Conservation (phyloP, 371 early-diverging fungal species). For the Blakeslea trispora region DNA sequence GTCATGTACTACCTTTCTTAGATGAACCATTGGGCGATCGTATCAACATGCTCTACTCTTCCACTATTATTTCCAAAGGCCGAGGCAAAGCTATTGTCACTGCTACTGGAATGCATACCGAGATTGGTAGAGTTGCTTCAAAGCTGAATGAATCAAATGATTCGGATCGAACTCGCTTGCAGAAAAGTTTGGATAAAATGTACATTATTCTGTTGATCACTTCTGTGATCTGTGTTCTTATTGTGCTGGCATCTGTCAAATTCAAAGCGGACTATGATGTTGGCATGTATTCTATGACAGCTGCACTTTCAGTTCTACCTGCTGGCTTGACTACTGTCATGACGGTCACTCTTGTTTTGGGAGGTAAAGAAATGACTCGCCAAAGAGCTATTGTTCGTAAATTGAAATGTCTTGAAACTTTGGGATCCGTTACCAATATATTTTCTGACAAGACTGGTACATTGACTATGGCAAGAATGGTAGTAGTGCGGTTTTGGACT, state of each 20-base stretch:
- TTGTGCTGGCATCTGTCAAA: conserved; percentile 68
- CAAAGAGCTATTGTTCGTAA: conserved; percentile 69
- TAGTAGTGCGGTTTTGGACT: conserved; percentile 71
- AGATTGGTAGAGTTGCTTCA: conserved; percentile 87
- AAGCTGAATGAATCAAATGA: conserved; percentile 70
- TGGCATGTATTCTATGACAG: conserved; percentile 49
- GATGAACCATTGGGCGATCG: conserved; percentile 75
- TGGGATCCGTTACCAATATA: conserved; percentile 92
- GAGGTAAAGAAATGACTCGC: conserved; percentile 41
- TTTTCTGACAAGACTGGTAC: conserved; percentile 83
- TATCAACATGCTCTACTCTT: conserved; percentile 72
- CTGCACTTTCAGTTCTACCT: conserved; percentile 41
- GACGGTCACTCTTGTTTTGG: conserved; percentile 43
- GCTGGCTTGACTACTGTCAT: conserved; percentile 47
- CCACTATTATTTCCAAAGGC: conserved; percentile 73
- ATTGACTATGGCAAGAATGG: conserved; percentile 71
- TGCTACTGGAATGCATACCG: conserved; percentile 81
- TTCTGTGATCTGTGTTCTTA: conserved; percentile 44
- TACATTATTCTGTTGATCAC: conserved; percentile 66
- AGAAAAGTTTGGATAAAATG: conserved; percentile 74
- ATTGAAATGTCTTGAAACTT: conserved; percentile 88
- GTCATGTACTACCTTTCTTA: conserved; percentile 9
- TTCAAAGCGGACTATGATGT: conserved; percentile 38
- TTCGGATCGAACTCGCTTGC: conserved; percentile 72
- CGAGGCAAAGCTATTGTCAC: conserved; percentile 81